Percentiles rank a stretch among this genome's conserved stretches.
phyloP scores from a whole-genome alignment of 176 grass and related monocot species.

The Leersia perrieri region DNA sequence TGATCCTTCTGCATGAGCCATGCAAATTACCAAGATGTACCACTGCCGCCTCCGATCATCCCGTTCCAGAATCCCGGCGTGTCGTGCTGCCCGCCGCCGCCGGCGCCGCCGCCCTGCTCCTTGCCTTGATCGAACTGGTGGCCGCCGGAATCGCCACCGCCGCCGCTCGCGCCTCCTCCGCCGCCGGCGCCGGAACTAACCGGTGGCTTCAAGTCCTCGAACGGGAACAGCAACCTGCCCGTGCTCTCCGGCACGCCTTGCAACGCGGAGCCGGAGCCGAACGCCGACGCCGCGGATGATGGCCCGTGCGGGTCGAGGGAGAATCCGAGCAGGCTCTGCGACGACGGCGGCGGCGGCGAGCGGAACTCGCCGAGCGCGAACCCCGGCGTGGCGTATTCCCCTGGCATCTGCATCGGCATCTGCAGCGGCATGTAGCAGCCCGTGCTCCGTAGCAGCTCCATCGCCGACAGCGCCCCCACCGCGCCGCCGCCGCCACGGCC shows the following conservation, averaged over 20 bases:
- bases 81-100: conserved; percentile 22
- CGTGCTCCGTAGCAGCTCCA: conserved; percentile 84
- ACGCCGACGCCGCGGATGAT: conserved; percentile 11
- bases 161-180: conserved; percentile 28
- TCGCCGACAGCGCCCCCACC: conserved; percentile 67
- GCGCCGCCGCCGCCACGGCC: conserved; percentile 4
- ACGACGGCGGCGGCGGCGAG: conserved; percentile 32
- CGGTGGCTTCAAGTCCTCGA: conserved; percentile 71
- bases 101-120: conserved; percentile 26
- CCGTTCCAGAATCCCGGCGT: conserved; percentile 57
- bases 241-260: conserved; percentile 52
- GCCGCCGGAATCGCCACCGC: conserved; percentile 33
- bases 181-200: conserved; percentile 21
- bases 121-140: conserved; percentile 49
- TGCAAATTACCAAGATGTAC: conserved; percentile 65
- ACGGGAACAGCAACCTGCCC: conserved; percentile 71
- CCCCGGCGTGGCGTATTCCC: conserved; percentile 59
- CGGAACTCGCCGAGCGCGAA: conserved; percentile 61
- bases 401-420: conserved; percentile 50
- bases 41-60: conserved; percentile 55
- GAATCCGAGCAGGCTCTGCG: conserved; percentile 56
- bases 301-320: conserved; percentile 51
- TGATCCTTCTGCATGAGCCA: conserved; percentile 27
- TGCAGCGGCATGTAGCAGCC: conserved; percentile 57
- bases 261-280: conserved; percentile 35